These are phyloP conservation scores for Huntiella decipiens DNA, from an alignment of 2,329 filamentous ascomycete genomes.

Conservation along the genomic window DNA sequence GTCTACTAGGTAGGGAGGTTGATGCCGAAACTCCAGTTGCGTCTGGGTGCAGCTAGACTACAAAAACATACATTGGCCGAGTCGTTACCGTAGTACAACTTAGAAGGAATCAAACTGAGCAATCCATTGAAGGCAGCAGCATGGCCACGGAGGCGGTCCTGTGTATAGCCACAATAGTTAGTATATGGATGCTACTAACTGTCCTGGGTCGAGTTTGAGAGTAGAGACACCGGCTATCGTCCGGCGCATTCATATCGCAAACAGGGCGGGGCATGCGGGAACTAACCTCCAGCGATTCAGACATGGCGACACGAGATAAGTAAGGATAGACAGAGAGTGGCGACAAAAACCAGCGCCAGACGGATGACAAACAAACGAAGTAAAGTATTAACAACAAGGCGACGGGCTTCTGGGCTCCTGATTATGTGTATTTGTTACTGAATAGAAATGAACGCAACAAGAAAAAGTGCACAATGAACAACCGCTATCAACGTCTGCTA, in stretches of 20 bases:
- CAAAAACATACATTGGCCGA: constrained; percentile 30
- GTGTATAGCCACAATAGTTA: constrained; percentile 3
- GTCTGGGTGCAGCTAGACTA: neutral
- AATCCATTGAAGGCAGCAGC: constrained; percentile 71
- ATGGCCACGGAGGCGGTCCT: constrained; percentile 39
- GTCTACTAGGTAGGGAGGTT: neutral
- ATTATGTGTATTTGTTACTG: neutral
- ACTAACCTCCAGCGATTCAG: constrained; percentile 16
- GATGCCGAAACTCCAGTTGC: neutral
- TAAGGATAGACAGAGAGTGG: neutral
- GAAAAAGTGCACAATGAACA: neutral
- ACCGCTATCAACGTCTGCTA: no score
- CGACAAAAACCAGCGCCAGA: neutral
- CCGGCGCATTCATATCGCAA: neutral
- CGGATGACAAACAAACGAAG: no score
- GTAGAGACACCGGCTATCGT: neutral
- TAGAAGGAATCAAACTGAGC: constrained; percentile 72
- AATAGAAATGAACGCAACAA: neutral
- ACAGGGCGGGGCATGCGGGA: neutral
- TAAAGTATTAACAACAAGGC: neutral
- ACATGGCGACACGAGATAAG: constrained; percentile 12
- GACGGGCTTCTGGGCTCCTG: neutral
- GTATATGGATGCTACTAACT: constrained; percentile 1
- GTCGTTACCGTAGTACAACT: constrained; percentile 83
- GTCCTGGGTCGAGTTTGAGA: neutral